phyloP scores from a whole-genome alignment of 257 asterid genomes.

The Gentiana dahurica region DNA sequence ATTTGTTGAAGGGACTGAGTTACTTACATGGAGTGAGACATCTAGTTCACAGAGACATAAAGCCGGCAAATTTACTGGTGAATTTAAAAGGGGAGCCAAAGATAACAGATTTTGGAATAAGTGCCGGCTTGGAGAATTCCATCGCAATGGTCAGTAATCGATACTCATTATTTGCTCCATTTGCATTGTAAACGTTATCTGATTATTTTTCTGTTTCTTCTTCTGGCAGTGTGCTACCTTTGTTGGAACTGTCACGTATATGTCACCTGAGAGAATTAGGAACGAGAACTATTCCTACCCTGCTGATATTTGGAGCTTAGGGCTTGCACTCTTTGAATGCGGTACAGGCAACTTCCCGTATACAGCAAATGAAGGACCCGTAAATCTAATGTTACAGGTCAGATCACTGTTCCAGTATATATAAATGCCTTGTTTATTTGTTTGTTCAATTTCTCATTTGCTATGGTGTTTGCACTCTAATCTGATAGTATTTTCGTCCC shows the following conservation, averaged over 20 bases:
- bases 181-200: too few species aligned
- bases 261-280: constrained; percentile 98
- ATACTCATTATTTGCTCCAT: too few species aligned
- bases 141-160: constrained; percentile 83
- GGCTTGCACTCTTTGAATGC: constrained; percentile 97
- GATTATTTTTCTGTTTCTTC: constrained; percentile 5
- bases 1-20: constrained; percentile 59
- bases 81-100: constrained; percentile 96
- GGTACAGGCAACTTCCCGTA: constrained; percentile 98
- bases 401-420: constrained; percentile 1
- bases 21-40: constrained; percentile 92
- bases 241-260: constrained; percentile 95
- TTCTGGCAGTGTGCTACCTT: constrained; percentile 88
- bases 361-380: constrained; percentile 93
- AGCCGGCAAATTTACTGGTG: constrained; percentile 93
- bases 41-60: constrained; percentile 97
- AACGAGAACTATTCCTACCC: constrained; percentile 92
- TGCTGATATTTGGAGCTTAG: constrained; percentile 99
- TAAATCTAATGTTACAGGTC: constrained; percentile 98
- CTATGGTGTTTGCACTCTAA: neutral
- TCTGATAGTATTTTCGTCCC: constrained; percentile 4
- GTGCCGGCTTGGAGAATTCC: constrained; percentile 96
- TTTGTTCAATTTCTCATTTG: neutral
- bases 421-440: neutral
- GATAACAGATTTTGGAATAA: constrained; percentile 97